Evolutionary conservation across 805 yeast genomes (phyloP).

Genomic region (Metschnikowia colocasiae): DNA sequence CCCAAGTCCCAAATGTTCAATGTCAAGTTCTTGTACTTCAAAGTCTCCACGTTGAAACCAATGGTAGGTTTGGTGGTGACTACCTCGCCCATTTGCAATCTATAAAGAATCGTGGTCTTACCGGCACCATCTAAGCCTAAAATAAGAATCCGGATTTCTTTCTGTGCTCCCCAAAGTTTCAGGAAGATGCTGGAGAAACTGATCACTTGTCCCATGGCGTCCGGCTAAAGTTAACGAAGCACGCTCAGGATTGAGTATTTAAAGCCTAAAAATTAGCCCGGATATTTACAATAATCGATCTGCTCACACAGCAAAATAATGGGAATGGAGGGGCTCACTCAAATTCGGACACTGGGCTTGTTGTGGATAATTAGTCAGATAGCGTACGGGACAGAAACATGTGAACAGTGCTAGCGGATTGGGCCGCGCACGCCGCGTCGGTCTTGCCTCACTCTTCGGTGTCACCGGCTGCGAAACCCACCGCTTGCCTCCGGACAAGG

Average conservation of each 20-base stretch:
- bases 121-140: slow-evolving; percentile 97
- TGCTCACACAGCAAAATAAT: background rate
- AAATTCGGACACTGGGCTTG: background rate
- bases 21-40: slow-evolving; percentile 82
- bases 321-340: background rate
- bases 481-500: background rate
- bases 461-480: slow-evolving; percentile 1
- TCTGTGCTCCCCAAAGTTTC: slow-evolving; percentile 82
- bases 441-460: background rate
- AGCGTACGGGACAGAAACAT: slow-evolving; percentile 4
- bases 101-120: slow-evolving; percentile 88
- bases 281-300: background rate
- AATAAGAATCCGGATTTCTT: slow-evolving; percentile 85
- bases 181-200: slow-evolving; percentile 73
- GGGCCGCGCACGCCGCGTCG: background rate
- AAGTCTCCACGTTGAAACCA: slow-evolving; percentile 93
- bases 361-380: background rate
- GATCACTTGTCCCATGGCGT: slow-evolving; percentile 78
- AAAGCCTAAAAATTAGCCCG: background rate
- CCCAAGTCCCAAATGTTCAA: slow-evolving; percentile 97
- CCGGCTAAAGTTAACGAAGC: background rate
- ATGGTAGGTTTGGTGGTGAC: slow-evolving; percentile 60
- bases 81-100: slow-evolving; percentile 60
- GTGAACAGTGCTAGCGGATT: slow-evolving; percentile 1
- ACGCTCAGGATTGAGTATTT: background rate